Conservation (phyloP, 208 protist genomes). For the Vickermania spadyakhi region DNA sequence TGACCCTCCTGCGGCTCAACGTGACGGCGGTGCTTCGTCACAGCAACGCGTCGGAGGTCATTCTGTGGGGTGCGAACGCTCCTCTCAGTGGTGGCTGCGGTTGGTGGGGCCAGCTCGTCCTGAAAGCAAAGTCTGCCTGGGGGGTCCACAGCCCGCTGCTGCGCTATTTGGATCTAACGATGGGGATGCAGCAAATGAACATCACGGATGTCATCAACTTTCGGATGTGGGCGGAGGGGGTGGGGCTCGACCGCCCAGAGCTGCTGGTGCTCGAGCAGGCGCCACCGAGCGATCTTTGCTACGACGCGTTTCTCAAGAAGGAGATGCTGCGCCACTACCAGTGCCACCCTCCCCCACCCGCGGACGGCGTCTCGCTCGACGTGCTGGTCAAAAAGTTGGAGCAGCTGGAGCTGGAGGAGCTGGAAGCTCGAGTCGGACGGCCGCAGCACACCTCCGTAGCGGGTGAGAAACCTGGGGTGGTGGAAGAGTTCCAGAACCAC, state of each 20-base stretch:
- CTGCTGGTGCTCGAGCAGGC: slow-evolving; percentile 24
- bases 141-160: slow-evolving; percentile 20
- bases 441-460: neutral
- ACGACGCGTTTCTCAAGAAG: neutral
- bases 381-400: slow-evolving; percentile 5
- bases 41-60: slow-evolving; percentile 18
- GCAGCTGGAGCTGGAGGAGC: slow-evolving; percentile 3
- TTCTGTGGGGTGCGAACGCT: slow-evolving; percentile 13
- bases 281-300: neutral
- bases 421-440: neutral
- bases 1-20: slow-evolving; percentile 14
- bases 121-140: slow-evolving; percentile 25
- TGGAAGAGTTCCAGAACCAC: neutral
- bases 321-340: slow-evolving; percentile 8
- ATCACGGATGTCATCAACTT: slow-evolving; percentile 20
- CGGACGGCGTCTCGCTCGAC: neutral
- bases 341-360: slow-evolving; percentile 3
- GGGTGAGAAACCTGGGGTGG: neutral
- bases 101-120: slow-evolving; percentile 20
- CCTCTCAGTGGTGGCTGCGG: slow-evolving; percentile 13
- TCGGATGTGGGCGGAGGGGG: slow-evolving; percentile 13
- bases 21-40: slow-evolving; percentile 22
- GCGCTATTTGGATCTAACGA: slow-evolving; percentile 21
- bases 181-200: slow-evolving; percentile 16
- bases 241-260: slow-evolving; percentile 13